Base-by-base conservation (phyloP, 164 flowering plant species). In the Magnolia changhungtana region DNA sequence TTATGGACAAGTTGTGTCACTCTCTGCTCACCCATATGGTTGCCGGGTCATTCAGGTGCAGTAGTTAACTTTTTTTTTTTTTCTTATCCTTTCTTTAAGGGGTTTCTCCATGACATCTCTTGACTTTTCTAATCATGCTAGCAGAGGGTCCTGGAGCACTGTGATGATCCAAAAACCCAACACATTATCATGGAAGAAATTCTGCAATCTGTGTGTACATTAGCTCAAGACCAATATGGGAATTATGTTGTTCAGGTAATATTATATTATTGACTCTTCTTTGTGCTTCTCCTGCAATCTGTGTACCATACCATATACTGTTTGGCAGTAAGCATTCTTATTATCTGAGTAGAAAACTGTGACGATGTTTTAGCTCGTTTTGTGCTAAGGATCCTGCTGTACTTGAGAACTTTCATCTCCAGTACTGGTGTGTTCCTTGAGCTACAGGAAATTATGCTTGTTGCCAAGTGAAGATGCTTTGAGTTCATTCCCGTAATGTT, bases 201-300 rank as follows among this genome's bases (percentile, higher is more conserved):
- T 76, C 81, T 94, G 90, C 85, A 87, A 37, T 88, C 95, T 67
- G 93, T 90, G 24, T 88, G 89, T 81, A 85, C 82, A 61, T 79
- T 96, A 75, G 93, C 96, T 1, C 97, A 92, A 80, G 97, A 96
- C 78, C 98, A 94, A 74, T 96, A 92, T 78, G 99, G 99, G 11
- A 92, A 94, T 80, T 96, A 94, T 85, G 99, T 96, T 72, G 87
- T 93, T 82, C 99, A 94, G 99, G 99, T 94, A 86, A 24, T 64
- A 13, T 24, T 67, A 27, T 27, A 27, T 29, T 67, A 23, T 64
- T 5, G 9, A 64, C 21, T 64, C 7, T 29, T 31, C 16, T 18
- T 67, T 31, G 45, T 37, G 45, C 45, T 37, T 37, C 45, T 37
- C 45, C 45, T 37, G 45, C 45, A 3, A 37, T 37, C 45, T 37